Evolutionary conservation across 1,284 basidiomycete species (phyloP).

Genomic region (Cutaneotrichosporon cutaneum): DNA sequence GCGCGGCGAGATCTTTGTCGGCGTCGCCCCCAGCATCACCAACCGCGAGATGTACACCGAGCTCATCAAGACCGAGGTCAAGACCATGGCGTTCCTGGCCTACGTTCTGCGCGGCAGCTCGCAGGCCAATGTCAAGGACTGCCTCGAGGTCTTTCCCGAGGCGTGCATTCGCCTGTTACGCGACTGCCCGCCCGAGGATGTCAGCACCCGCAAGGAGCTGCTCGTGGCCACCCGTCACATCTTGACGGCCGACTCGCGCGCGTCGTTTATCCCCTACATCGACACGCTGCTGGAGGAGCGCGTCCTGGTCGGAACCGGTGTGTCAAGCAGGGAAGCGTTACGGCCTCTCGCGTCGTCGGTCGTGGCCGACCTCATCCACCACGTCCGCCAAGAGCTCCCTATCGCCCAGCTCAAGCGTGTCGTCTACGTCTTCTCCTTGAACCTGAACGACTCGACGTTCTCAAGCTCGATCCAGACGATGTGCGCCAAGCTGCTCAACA

Average conservation of each 20-base stretch:
- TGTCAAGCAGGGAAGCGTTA: constrained; percentile 75
- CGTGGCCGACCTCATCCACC: constrained; percentile 90
- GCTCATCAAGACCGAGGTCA: constrained; percentile 89
- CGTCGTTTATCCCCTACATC: constrained; percentile 77
- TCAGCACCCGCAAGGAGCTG: constrained; percentile 84
- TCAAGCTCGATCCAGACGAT: constrained; percentile 81
- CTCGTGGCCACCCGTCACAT: constrained; percentile 92
- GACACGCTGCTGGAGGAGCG: constrained; percentile 89
- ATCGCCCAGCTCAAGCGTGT: constrained; percentile 75
- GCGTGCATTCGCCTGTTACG: constrained; percentile 83
- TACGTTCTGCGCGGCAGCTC: constrained; percentile 75
- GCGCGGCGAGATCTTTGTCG: constrained; percentile 77
- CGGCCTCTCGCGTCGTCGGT: constrained; percentile 81
- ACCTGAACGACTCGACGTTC: constrained; percentile 86
- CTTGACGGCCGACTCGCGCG: constrained; percentile 74
- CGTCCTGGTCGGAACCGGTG: constrained; percentile 82
- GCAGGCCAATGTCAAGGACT: constrained; percentile 70
- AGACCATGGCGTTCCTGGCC: constrained; percentile 91
- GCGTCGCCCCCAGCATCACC: constrained; percentile 71
- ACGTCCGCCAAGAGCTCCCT: constrained; percentile 80
- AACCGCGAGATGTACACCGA: constrained; percentile 81
- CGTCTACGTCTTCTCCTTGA: constrained; percentile 80
- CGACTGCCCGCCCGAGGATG: constrained; percentile 86
- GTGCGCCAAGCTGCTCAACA: constrained; percentile 90
- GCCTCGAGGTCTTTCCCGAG: constrained; percentile 78